A percentile compares a stretch with the other conserved stretches of the same genome.
Evolutionary conservation across 2,329 filamentous ascomycete species (phyloP).

Genomic region (Harringtonia aguacate): DNA sequence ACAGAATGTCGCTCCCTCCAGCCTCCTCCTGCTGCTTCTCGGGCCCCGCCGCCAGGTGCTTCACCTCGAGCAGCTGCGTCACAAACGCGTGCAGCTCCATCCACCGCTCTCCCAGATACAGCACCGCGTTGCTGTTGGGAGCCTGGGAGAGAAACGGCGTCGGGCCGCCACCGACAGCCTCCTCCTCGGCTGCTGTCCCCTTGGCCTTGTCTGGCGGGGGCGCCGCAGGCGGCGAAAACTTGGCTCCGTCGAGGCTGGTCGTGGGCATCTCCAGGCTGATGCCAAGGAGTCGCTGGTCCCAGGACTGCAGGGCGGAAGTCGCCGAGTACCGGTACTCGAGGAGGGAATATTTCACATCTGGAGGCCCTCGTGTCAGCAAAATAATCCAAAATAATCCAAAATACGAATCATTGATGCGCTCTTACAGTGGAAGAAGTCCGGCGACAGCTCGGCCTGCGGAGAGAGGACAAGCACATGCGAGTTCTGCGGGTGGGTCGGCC

Average conservation of each 20-base stretch:
- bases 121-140: constrained; percentile 68
- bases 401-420: neutral
- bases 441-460: constrained; percentile 67
- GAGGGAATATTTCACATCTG: constrained; percentile 64
- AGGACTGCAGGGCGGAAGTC: constrained; percentile 27
- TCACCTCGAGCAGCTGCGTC: constrained; percentile 44
- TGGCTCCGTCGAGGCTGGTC: constrained; percentile 46
- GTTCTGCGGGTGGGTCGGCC: constrained; percentile 52
- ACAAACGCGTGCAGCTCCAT: constrained; percentile 74
- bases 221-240: constrained; percentile 35
- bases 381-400: neutral
- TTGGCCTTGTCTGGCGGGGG: constrained; percentile 12
- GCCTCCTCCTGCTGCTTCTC: neutral
- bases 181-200: neutral
- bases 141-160: constrained; percentile 73
- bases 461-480: constrained; percentile 80
- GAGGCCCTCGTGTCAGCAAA: neutral
- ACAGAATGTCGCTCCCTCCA: no score
- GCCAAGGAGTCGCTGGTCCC: constrained; percentile 54
- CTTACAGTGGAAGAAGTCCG: constrained; percentile 69
- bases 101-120: constrained; percentile 84
- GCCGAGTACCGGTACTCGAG: constrained; percentile 68
- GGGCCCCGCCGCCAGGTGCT: constrained; percentile 18
- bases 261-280: constrained; percentile 70
- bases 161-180: neutral